These are phyloP conservation scores for Solanum chilense DNA, from an alignment of 257 asterid species.

Conservation along the genomic window DNA sequence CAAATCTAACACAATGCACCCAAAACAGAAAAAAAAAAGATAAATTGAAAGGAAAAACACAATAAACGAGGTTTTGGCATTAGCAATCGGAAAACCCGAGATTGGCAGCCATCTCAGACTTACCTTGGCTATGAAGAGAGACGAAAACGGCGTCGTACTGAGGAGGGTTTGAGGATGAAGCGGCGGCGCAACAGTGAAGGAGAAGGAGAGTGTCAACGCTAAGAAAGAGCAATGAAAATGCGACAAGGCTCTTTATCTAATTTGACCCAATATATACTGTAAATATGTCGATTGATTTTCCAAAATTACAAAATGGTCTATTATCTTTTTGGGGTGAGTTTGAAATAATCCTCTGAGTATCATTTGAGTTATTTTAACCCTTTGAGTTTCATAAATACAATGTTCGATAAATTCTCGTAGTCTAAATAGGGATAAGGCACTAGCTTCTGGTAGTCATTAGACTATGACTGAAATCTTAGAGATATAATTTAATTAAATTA, in stretches of 20 bases:
- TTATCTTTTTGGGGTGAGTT: neutral
- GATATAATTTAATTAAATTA: too few species aligned
- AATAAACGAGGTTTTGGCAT: neutral
- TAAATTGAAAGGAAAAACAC: neutral
- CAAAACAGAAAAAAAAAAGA: neutral
- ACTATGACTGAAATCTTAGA: rapidly evolving
- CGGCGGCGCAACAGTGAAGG: neutral
- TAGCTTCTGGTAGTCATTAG: rapidly evolving
- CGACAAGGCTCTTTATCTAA: neutral
- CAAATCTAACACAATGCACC: neutral
- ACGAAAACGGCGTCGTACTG: neutral
- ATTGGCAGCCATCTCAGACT: neutral
- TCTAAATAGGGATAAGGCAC: neutral
- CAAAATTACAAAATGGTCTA: neutral
- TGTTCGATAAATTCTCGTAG: neutral
- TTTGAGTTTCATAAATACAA: neutral
- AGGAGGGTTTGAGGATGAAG: neutral
- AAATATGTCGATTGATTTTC: neutral
- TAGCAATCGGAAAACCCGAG: neutral
- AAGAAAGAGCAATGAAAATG: neutral
- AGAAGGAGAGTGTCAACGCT: neutral
- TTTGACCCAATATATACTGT: neutral
- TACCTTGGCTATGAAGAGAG: neutral
- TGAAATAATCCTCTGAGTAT: neutral
- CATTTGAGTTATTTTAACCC: neutral